These are phyloP conservation scores for Colletotrichum echinochloae DNA, from an alignment of 2,329 filamentous ascomycete species.

Conservation along the genomic window DNA sequence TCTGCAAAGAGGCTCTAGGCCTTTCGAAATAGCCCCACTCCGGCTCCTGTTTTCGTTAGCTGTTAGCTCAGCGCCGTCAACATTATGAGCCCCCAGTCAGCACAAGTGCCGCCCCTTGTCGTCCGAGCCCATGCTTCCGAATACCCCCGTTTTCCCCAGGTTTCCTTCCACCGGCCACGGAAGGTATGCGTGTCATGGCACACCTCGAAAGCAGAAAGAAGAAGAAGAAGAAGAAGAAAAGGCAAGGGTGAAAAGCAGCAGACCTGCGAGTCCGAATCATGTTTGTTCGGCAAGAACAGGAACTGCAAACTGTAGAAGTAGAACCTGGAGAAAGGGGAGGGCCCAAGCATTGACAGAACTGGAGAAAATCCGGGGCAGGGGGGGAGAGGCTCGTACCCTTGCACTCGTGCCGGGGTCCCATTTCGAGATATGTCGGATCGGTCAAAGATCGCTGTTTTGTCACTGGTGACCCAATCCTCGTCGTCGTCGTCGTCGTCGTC, in stretches of 20 bases:
- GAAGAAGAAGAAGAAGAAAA: no score
- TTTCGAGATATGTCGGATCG: constrained; percentile 31
- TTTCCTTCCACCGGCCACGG: constrained; percentile 22
- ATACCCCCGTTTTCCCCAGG: constrained; percentile 34
- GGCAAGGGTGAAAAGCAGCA: not conserved
- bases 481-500: constrained; percentile 24
- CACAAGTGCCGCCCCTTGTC: not conserved
- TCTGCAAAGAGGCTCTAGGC: constrained; percentile 21
- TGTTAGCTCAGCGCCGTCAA: not conserved
- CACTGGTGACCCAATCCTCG: constrained; percentile 26
- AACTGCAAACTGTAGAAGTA: constrained; percentile 7
- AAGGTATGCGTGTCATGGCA: not conserved
- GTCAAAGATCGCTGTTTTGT: constrained; percentile 32
- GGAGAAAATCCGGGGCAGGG: constrained; percentile 32
- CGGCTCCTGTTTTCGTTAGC: not conserved
- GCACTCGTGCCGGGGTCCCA: constrained; percentile 28
- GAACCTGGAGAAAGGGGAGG: constrained; percentile 2
- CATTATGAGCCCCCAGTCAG: not conserved
- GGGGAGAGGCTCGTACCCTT: constrained; percentile 9
- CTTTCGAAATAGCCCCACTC: constrained; percentile 5
- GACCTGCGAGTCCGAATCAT: not conserved
- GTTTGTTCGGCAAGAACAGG: constrained; percentile 39
- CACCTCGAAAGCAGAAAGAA: not conserved
- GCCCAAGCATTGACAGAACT: constrained; percentile 2
- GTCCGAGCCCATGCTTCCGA: not conserved